Percentiles rank a stretch among this genome's conserved stretches.
Evolutionary conservation across 139 green algal genomes (phyloP).

Genomic region (Deuterostichococcus epilithicus): DNA sequence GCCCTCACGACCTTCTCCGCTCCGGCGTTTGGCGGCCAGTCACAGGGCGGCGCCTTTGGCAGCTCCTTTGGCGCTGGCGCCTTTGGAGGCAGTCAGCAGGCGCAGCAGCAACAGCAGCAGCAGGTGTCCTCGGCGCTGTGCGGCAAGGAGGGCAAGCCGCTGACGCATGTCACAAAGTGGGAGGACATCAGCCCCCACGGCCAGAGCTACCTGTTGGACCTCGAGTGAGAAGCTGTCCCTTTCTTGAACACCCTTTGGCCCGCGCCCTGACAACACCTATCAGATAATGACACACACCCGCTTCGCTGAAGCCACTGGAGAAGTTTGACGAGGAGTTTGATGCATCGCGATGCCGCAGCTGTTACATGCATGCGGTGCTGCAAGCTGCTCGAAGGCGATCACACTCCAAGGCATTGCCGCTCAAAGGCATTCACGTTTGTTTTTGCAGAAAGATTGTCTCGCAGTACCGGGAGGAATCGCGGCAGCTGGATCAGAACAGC

Average conservation of each 20-base stretch:
- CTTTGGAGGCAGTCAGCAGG: neutral
- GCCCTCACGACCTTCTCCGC: neutral
- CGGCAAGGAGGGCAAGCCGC: slow-evolving; percentile 36
- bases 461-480: slow-evolving; percentile 30
- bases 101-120: slow-evolving; percentile 24
- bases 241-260: neutral
- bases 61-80: slow-evolving; percentile 7
- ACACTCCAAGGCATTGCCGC: too few species aligned
- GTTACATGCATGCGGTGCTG: too few species aligned
- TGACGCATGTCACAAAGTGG: slow-evolving; percentile 47
- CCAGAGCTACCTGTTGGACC: slow-evolving; percentile 39
- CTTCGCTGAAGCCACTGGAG: neutral
- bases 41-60: slow-evolving; percentile 1
- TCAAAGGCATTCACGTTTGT: neutral
- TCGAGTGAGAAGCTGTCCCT: slow-evolving; percentile 28
- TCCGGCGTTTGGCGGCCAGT: slow-evolving; percentile 8
- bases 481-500: slow-evolving; percentile 31
- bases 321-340: neutral
- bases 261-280: neutral
- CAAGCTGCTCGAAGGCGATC: too few species aligned
- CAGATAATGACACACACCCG: neutral
- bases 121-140: slow-evolving; percentile 8
- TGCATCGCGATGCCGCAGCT: too few species aligned
- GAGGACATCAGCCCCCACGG: slow-evolving; percentile 41
- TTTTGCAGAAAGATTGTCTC: slow-evolving; percentile 26